Conservation (phyloP, 805 yeast species). For the Metschnikowia chrysomelidarum region DNA sequence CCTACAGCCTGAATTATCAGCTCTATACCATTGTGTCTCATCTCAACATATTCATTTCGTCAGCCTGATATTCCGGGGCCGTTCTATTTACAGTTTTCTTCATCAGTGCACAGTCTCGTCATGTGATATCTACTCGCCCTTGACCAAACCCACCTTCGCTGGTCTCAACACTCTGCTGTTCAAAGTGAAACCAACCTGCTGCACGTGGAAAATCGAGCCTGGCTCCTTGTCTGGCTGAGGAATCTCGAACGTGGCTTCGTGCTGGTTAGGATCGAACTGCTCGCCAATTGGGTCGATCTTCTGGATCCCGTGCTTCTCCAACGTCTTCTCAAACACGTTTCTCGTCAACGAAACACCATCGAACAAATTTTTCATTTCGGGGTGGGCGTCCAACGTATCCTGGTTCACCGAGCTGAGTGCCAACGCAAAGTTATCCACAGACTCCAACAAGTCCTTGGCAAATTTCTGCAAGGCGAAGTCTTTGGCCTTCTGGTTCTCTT, state of each 20-base stretch:
- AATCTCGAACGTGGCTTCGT: conserved; percentile 89
- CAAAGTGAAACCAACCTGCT: conserved; percentile 83
- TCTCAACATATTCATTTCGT: too few species aligned
- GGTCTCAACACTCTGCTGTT: conserved; percentile 90
- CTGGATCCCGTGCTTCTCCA: conserved; percentile 72
- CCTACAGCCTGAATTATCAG: too few species aligned
- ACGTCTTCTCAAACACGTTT: conserved; percentile 80
- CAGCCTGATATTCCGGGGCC: too few species aligned
- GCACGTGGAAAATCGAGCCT: conserved; percentile 90
- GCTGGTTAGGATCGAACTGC: conserved; percentile 84
- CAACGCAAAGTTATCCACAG: conserved; percentile 86
- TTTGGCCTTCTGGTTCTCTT: conserved; percentile 81
- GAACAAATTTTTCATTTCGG: conserved; percentile 60
- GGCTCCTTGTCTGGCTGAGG: conserved; percentile 87
- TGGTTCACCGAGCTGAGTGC: conserved; percentile 73
- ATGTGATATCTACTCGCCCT: too few species aligned
- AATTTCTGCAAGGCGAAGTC: conserved; percentile 91
- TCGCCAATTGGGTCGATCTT: conserved; percentile 84
- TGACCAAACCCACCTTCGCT: conserved; percentile 93
- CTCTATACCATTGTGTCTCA: too few species aligned
- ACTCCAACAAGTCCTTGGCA: conserved; percentile 84
- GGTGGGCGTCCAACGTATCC: conserved; percentile 49
- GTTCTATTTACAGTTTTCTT: too few species aligned
- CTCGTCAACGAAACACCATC: conserved; percentile 92
- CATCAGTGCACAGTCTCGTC: too few species aligned